Conservation (phyloP, 148 eudicot species). For the Salicornia ramosissima region DNA sequence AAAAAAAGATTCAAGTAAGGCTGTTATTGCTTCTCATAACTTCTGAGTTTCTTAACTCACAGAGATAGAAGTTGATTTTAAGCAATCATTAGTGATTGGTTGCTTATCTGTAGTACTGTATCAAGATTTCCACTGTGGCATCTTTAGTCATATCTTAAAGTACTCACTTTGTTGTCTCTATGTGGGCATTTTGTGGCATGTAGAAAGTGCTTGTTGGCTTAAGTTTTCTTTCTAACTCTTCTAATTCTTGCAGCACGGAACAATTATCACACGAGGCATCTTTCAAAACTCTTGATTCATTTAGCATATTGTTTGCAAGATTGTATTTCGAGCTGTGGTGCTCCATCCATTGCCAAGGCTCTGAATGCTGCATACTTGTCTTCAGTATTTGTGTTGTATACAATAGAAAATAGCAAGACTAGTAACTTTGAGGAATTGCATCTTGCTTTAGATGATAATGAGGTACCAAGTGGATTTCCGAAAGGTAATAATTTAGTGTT, state of each 20-base stretch:
- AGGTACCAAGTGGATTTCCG: slow-evolving; percentile 50
- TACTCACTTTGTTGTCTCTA: neutral
- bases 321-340: slow-evolving; percentile 48
- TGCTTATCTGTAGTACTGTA: neutral
- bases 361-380: slow-evolving; percentile 72
- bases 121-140: neutral
- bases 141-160: neutral
- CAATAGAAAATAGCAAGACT: slow-evolving; percentile 63
- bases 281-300: slow-evolving; percentile 81
- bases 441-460: slow-evolving; percentile 57
- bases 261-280: slow-evolving; percentile 76
- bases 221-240: slow-evolving; percentile 6
- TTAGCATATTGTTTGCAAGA: slow-evolving; percentile 83
- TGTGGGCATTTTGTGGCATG: neutral
- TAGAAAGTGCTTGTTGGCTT: neutral
- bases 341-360: slow-evolving; percentile 56
- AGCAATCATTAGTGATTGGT: neutral
- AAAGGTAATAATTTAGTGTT: slow-evolving; percentile 44
- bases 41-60: neutral
- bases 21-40: neutral
- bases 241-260: slow-evolving; percentile 54
- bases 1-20: neutral
- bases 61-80: neutral
- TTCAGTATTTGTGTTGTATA: slow-evolving; percentile 67
- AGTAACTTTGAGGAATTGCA: slow-evolving; percentile 59